A percentile compares a stretch with the other conserved stretches of the same genome.
Conservation (phyloP, 2,329 filamentous ascomycete species). For the Bipolaris sorokiniana region DNA sequence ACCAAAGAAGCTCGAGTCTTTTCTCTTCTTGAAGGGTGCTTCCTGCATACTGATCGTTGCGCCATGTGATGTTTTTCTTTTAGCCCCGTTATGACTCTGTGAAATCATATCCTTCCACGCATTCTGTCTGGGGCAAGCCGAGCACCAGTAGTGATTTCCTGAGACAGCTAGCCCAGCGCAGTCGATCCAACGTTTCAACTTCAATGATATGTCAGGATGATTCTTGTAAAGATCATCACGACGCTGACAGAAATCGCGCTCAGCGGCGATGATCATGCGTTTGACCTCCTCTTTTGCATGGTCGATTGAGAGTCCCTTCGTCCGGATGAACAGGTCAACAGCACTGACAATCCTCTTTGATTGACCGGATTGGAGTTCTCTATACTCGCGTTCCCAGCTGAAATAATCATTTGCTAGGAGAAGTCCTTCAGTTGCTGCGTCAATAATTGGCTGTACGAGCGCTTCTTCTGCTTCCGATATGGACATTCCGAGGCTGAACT, state of each 20-base stretch:
- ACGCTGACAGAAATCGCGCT: neutral
- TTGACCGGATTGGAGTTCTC: neutral
- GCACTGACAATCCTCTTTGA: neutral
- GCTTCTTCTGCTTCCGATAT: neutral
- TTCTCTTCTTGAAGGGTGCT: neutral
- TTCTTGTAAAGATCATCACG: neutral
- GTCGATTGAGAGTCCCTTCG: neutral
- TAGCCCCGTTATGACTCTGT: neutral
- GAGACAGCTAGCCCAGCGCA: conserved; percentile 1
- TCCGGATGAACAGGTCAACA: neutral
- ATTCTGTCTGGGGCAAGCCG: conserved; percentile 4
- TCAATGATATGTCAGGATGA: neutral
- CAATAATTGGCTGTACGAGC: neutral
- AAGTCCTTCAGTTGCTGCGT: neutral
- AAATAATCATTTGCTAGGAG: conserved; percentile 3
- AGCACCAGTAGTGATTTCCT: conserved; percentile 7
- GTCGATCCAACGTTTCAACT: neutral
- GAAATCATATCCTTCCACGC: neutral
- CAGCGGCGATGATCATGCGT: neutral
- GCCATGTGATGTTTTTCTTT: neutral
- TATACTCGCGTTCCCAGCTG: conserved; percentile 6
- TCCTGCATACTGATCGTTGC: neutral
- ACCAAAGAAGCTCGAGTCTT: neutral
- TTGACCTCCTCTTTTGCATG: neutral
- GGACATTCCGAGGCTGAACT: conserved; percentile 2